A percentile compares a stretch with the other conserved stretches of the same genome.
Conservation (phyloP, 1,284 basidiomycete species). For the Thecaphora frezii region DNA sequence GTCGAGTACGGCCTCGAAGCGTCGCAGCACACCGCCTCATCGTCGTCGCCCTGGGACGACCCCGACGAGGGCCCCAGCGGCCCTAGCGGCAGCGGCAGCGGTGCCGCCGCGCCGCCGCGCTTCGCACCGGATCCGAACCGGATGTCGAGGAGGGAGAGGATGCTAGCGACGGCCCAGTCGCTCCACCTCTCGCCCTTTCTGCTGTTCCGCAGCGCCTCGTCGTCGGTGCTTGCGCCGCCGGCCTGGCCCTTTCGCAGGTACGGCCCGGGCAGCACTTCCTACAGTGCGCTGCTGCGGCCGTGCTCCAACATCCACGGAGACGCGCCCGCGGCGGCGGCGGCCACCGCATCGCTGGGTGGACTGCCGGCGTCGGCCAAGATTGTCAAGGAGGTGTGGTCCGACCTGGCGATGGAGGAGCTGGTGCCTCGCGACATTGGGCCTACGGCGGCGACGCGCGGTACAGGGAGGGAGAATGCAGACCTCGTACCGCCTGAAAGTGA, state of each 20-base stretch:
- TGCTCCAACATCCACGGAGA: slow-evolving; percentile 27
- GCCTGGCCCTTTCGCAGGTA: slow-evolving; percentile 41
- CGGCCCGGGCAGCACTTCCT: slow-evolving; percentile 40
- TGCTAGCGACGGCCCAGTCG: slow-evolving; percentile 9
- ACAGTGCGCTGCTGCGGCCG: slow-evolving; percentile 34
- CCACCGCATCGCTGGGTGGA: slow-evolving; percentile 25
- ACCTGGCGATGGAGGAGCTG: slow-evolving; percentile 44
- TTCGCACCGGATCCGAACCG: no score
- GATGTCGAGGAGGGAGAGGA: no score
- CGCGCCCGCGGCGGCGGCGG: slow-evolving; percentile 24
- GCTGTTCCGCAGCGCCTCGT: slow-evolving; percentile 21
- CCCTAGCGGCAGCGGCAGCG: no score
- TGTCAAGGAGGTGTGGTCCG: slow-evolving; percentile 40
- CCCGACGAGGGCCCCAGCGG: no score
- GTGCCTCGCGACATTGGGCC: slow-evolving; percentile 20
- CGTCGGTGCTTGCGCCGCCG: slow-evolving; percentile 20
- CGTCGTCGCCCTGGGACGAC: no score
- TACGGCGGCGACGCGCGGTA: slow-evolving; percentile 18
- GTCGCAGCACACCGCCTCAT: not conserved
- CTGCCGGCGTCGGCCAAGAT: slow-evolving; percentile 16
- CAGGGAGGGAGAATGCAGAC: not conserved
- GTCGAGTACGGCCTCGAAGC: slow-evolving; percentile 8
- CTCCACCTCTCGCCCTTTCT: slow-evolving; percentile 21
- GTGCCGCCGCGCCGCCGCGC: no score
- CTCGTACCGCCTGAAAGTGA: slow-evolving; percentile 2